These are phyloP conservation scores for Diaporthe citri DNA, from an alignment of 2,329 filamentous ascomycete genomes.

Conservation along the genomic window DNA sequence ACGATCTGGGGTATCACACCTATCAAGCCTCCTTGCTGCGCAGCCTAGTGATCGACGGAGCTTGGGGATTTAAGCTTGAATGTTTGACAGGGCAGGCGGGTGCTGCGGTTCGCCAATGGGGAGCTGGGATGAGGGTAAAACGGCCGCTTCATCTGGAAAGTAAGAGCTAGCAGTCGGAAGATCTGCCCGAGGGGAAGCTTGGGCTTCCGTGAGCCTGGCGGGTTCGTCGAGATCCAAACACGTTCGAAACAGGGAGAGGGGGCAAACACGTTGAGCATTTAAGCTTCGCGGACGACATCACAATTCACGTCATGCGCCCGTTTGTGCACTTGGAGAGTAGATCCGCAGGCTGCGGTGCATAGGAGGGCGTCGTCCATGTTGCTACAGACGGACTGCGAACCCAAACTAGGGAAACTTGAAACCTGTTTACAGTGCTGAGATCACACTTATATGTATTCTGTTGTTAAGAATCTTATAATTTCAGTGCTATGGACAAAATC, in stretches of 20 bases:
- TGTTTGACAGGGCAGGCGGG: constrained; percentile 6
- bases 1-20: background rate
- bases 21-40: background rate
- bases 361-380: too few relatives aligned
- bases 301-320: background rate
- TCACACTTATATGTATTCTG: background rate
- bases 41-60: constrained; percentile 2
- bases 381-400: too few relatives aligned
- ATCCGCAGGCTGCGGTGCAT: background rate
- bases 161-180: constrained; percentile 22
- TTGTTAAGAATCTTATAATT: background rate
- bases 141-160: constrained; percentile 29
- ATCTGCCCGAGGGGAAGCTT: constrained; percentile 12
- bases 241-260: constrained; percentile 8
- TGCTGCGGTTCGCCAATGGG: constrained; percentile 14
- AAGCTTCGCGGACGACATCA: background rate
- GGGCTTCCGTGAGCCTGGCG: background rate
- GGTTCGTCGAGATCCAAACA: background rate
- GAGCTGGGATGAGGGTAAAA: constrained; percentile 23
- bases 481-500: background rate
- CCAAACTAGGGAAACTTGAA: background rate
- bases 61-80: constrained; percentile 26
- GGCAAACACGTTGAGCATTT: background rate
- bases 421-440: background rate
- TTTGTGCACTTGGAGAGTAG: background rate